phyloP scores from a whole-genome alignment of 345 rosid genomes.

The Salix purpurea region DNA sequence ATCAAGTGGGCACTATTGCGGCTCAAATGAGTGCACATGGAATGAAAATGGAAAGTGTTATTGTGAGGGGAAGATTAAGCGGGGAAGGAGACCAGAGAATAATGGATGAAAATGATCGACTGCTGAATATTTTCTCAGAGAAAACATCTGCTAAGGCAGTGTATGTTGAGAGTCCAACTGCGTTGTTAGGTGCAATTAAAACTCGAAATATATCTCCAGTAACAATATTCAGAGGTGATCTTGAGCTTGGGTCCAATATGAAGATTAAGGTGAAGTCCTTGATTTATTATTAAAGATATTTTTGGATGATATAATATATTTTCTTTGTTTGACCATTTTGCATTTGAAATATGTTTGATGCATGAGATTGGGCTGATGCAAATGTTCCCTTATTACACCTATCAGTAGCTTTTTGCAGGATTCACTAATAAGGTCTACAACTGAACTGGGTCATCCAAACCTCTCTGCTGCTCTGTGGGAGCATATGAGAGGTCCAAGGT shows the following conservation, averaged over 20 bases:
- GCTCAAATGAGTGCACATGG: conserved; percentile 58
- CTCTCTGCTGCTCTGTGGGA: no score
- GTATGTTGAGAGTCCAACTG: conserved; percentile 60
- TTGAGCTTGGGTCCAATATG: conserved; percentile 66
- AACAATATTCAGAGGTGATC: conserved; percentile 79
- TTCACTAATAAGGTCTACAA: not conserved
- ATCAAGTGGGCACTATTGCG: conserved; percentile 68
- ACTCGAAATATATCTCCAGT: conserved; percentile 72
- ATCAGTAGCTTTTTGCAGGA: not conserved
- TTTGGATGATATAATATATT: not conserved
- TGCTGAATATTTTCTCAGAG: conserved; percentile 61
- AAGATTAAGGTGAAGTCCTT: conserved; percentile 69
- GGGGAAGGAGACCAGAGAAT: conserved; percentile 34
- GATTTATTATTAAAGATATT: not conserved
- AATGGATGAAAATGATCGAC: conserved; percentile 65
- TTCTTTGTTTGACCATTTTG: not conserved
- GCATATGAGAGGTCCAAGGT: no score
- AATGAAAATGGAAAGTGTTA: conserved; percentile 63
- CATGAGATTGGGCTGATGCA: not conserved
- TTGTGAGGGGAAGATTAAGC: conserved; percentile 42
- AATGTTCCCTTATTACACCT: not conserved
- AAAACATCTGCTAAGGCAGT: conserved; percentile 50
- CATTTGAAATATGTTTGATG: not conserved
- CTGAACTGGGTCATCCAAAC: no score
- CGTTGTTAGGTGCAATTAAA: conserved; percentile 73